phyloP scores from a whole-genome alignment of 108 stramenopile species.

The Pseudonitzschia delicatissima region DNA sequence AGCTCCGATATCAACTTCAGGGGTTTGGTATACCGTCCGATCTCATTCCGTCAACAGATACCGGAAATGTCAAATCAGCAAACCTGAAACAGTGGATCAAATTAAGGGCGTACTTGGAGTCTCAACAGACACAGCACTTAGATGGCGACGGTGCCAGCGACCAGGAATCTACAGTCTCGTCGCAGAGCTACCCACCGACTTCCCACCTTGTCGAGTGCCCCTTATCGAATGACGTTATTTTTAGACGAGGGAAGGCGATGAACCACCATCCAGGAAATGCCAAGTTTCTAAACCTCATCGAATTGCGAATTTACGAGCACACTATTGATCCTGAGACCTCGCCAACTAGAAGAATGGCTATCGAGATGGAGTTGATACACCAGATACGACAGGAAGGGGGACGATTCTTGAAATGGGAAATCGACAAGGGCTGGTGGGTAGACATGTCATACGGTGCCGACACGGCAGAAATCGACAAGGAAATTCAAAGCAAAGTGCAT shows the following conservation, averaged over 20 bases:
- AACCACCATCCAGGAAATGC: conserved; percentile 6
- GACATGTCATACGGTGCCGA: background rate
- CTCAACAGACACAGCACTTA: background rate
- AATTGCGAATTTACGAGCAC: conserved; percentile 1
- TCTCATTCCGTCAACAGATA: conserved; percentile 5
- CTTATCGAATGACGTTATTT: conserved; percentile 3
- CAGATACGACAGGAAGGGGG: conserved; percentile 1
- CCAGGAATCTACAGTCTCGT: background rate
- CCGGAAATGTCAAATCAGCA: conserved; percentile 1
- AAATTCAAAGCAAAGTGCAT: conserved; percentile 7
- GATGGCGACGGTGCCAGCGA: background rate
- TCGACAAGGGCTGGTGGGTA: conserved; percentile 5
- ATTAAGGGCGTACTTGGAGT: background rate
- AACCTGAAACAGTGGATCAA: conserved; percentile 12
- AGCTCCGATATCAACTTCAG: background rate
- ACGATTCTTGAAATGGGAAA: conserved; percentile 10
- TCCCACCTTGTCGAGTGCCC: conserved; percentile 7
- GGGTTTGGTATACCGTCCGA: conserved; percentile 11
- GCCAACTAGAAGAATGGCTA: background rate
- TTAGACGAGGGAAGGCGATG: conserved; percentile 3
- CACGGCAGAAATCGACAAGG: background rate
- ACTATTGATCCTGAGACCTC: background rate
- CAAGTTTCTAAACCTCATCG: conserved; percentile 4
- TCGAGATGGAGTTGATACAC: conserved; percentile 2
- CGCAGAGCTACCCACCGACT: background rate